Base-by-base conservation (phyloP, 371 early-diverging fungal species). In the Chytridiales sp. region DNA sequence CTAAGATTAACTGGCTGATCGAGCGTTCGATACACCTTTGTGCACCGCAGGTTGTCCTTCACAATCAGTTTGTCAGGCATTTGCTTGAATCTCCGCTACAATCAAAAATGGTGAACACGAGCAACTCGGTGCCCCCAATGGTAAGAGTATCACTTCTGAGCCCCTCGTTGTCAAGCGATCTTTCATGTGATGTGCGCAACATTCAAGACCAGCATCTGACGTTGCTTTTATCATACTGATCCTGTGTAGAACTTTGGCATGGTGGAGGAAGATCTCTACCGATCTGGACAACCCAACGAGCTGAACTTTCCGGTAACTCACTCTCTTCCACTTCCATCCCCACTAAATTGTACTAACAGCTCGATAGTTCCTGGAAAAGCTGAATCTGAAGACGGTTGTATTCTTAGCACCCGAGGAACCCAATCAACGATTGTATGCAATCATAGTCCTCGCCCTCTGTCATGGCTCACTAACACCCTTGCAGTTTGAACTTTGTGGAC, bases 381-480 rank as follows among this genome's bases (percentile, higher is more conserved):
- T 97, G 1, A 94, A 91, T 0, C 79, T 97, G 49, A 89, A 88
- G 53, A 91, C 93, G 5, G 88, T 97, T 32, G 84, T 93, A 0
- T 96, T 91, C 86, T 84, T 97, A 19, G 95, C 96, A 11, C 92
- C 92, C 8, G 95, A 95, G 78, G 97, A 95, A 65, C 96, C 96
- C 3, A 92, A 89, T 59, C 92, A 91, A 69, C 78, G 91, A 58
- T 92, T 95, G 88, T 89, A 85, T 67, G 81, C 64, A 15, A 44
- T 39, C 34, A 22, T 32, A 19, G 17, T 41, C 11, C 13, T 29
- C n/a, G 46, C 39, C 31, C 15, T 51, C 40, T 3, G 41, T 13
- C 32, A 1, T 39, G n/a, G 17, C 19, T 47, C 22, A 30, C 42
- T 27, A 6, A 17, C 13, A 30, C 22, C 4, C n/a, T n/a, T n/a